Base-by-base conservation (phyloP, 2,329 filamentous ascomycete species). In the Cyanodermella asteris region DNA sequence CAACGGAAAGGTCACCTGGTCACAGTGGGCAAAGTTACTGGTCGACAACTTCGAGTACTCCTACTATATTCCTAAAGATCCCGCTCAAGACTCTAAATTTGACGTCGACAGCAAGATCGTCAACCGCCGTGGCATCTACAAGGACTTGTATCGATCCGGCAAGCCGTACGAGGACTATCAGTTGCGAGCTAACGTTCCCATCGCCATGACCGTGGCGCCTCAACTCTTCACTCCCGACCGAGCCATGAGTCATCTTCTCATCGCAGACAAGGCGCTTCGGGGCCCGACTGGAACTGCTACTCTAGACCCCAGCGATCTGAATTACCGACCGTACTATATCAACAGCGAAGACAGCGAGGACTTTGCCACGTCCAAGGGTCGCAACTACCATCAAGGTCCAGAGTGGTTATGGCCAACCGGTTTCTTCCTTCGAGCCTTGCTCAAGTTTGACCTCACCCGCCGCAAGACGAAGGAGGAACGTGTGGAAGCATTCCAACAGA, bases 111-210 rank as follows among this genome's bases (percentile, higher is more conserved):
- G 76, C 1, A 53, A 52, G 9, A 59, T 93, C 23, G 53, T 94
- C 53, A 90, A 91, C 50, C 76, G 87, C 24, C 70, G 82, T 13
- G 90, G 87, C 32, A 90, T 97, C 43, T 97, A 97, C 66, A 97
- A 97, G 53, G 87, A 97, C 45, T 55, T 94, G 11, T 93, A 93
- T 61, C 70, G 64, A 36, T 90, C 81, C 23, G 80, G 80, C 34
- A 94, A 93, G 49, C 78, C 87, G 45, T 93, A 90, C 43, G 81
- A 94, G 44, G 87, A 97, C 51, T 97, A 97, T 50, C 87, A 97
- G 47, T 65, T 97, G 20, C 77, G 87, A 13, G 61, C 77, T 32
- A 97, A 97, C 53, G 94, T 90, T 52, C 65, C 82, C 16, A 84
- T 97, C 35, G 80, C 84, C 37, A 94, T 97, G 87, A 68, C 74